Evolutionary conservation across 1,284 basidiomycete species (phyloP).

Genomic region (Vanrija pseudolonga): DNA sequence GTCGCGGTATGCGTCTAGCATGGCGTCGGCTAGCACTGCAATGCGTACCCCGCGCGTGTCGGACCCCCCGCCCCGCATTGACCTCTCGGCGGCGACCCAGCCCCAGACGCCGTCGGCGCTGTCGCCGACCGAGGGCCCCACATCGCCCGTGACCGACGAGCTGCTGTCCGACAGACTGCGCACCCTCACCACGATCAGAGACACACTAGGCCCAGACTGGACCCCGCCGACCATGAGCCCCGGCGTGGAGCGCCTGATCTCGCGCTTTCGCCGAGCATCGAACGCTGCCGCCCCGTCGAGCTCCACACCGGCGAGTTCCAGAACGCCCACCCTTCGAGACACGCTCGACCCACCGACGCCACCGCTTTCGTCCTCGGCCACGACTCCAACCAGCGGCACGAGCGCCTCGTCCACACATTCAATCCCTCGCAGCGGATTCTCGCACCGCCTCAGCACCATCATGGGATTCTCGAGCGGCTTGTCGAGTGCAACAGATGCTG

Average conservation of each 20-base stretch:
- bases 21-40: not conserved
- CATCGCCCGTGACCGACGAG: conserved; percentile 22
- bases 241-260: conserved; percentile 14
- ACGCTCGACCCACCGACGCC: conserved; percentile 1
- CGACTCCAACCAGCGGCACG: not conserved
- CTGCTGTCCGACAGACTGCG: conserved; percentile 29
- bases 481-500: not conserved
- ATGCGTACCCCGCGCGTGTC: not conserved
- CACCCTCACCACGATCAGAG: conserved; percentile 28
- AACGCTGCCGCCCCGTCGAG: not conserved
- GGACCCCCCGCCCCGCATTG: not conserved
- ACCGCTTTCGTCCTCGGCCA: not conserved
- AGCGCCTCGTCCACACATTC: not conserved
- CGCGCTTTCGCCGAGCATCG: conserved; percentile 18
- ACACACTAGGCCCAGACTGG: conserved; percentile 29
- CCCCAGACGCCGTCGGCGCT: not conserved
- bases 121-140: not conserved
- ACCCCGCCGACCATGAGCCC: conserved; percentile 7
- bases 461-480: conserved; percentile 13
- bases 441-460: conserved; percentile 18
- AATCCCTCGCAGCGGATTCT: not conserved
- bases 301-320: not conserved
- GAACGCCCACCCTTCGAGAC: not conserved
- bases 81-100: not conserved
- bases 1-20: not conserved